Evolutionary conservation across 73 alveolate species (phyloP), one percentile per base, ranked within the genome.

Genomic region (Blepharisma japonicum): DNA sequence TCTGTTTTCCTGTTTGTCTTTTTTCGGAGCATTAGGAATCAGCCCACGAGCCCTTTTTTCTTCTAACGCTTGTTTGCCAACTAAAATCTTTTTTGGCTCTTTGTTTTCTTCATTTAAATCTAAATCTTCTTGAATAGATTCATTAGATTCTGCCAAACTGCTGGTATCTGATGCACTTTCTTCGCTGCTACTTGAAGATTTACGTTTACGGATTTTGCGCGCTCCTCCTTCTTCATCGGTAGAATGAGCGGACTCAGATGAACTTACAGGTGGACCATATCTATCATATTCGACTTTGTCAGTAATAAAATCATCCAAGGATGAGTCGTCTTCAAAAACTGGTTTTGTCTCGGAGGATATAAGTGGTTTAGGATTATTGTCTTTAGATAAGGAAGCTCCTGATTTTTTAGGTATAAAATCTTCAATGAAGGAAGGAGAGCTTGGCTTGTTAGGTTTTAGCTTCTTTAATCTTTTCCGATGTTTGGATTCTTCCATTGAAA

Each of bases 221-320:
- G 23, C 23, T n/a, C 23, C 14, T 2, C 23, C 47, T 25, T 61
- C 74, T 61, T 61, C 74, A 5, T 61, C 74, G 74, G 74, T 61
- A 14, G 74, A 61, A 61, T 61, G 74, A 61, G 74, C 74, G 5
- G 74, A 61, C 74, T 61, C 74, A 14, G 14, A n/a, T 18, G 74
- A 61, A 4, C 74, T 61, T 18, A 14, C 46, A 14, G 74, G 74
- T 14, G 74, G 74, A 1, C 74, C 74, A 18, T 25, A 18, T 8
- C 74, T 14, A 14, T 18, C 46, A 25, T 61, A 61, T 61, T 61
- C 74, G 23, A 61, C 47, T 25, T 39, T 14, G 23, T 61, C 74
- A 14, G 74, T 14, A 20, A 61, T 61, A 39, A 61, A 61, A 61
- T 61, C 74, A 61, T 61, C 74, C 49, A 61, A 25, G 2, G 74